phyloP scores from a whole-genome alignment of 108 stramenopile genomes.

The Cyclotella distinguenda region DNA sequence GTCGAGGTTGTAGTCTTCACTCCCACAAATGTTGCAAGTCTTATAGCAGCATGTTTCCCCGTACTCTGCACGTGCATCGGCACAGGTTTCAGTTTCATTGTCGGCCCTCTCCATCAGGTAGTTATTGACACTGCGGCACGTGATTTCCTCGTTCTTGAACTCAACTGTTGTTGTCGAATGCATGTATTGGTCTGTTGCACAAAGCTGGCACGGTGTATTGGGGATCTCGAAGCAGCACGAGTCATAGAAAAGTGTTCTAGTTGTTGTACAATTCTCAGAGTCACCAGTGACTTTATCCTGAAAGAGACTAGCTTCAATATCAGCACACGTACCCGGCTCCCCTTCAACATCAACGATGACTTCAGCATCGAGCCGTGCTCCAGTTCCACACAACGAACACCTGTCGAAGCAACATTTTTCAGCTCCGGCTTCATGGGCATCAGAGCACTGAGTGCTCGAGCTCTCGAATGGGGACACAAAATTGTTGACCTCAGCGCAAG shows the following conservation, averaged over 20 bases:
- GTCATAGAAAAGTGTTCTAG: slow-evolving; percentile 38
- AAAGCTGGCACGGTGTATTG: slow-evolving; percentile 34
- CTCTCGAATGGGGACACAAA: slow-evolving; percentile 44
- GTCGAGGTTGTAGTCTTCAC: slow-evolving; percentile 35
- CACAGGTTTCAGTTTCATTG: slow-evolving; percentile 25
- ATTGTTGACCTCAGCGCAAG: slow-evolving; percentile 47
- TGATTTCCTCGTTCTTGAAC: slow-evolving; percentile 35
- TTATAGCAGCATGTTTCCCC: slow-evolving; percentile 44
- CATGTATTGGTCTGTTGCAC: slow-evolving; percentile 42
- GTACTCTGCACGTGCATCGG: slow-evolving; percentile 29
- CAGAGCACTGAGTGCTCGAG: slow-evolving; percentile 32
- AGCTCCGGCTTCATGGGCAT: slow-evolving; percentile 10
- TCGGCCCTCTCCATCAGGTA: slow-evolving; percentile 39
- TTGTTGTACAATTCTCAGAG: slow-evolving; percentile 30
- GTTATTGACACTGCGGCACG: slow-evolving; percentile 44
- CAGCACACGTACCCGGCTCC: slow-evolving; percentile 25
- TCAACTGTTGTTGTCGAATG: slow-evolving; percentile 26
- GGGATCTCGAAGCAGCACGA: slow-evolving; percentile 48
- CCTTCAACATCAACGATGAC: slow-evolving; percentile 37
- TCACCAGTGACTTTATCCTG: slow-evolving; percentile 26
- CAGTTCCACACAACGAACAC: slow-evolving; percentile 43
- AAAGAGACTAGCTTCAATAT: slow-evolving; percentile 35
- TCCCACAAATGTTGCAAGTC: slow-evolving; percentile 46
- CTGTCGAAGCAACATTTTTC: slow-evolving; percentile 44
- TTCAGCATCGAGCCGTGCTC: slow-evolving; percentile 41